Base-by-base conservation (phyloP, 202 grass and related monocot species). In the Dendrocalamus latiflorus region DNA sequence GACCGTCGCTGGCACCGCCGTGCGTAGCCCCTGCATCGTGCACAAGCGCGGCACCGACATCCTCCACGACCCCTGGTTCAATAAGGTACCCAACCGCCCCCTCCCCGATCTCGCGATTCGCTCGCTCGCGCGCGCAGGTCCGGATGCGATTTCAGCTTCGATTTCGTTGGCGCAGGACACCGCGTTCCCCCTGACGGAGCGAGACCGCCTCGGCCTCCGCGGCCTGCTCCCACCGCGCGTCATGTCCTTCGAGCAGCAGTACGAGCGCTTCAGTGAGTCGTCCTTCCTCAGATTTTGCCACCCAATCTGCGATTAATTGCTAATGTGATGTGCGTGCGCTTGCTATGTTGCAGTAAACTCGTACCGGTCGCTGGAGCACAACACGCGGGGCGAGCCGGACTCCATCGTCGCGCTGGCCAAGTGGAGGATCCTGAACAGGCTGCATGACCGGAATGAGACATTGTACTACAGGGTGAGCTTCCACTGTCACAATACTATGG, bases 401-500 rank as follows among this genome's bases (percentile, higher is more conserved):
- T 81, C 87, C 69, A 68, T 91, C 21, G 74, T 95, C 69, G 84
- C 96, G 68, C 70, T 95, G 68, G 96, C 96, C 74, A 98, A 98
- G 57, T 98, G 96, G 96, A 90, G 96, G 88, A 98, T 98, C 87
- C 87, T 98, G 25, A 98, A 95, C 76, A 95, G 95, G 81, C 72
- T 98, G 77, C 96, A 98, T 87, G 96, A 98, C 77, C 79, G 96
- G 72, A 98, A 98, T 43, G 96, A 93, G 89, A 98, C 96, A 8
- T 42, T 98, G 66, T 98, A 98, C 88, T 98, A 93, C 85, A 90
- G 96, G 91, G 96, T 98, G 79, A 91, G 89, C 87, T 74, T 49
- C 28, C 65, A 16, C 8, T 37, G 54, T 61, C 10, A 62, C 57
- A 13, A 47, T 64, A 12, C 30, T 25, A 8, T 6, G 28, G 17